Percentiles rank a stretch among this genome's conserved stretches.
Evolutionary conservation across 257 asterid species (phyloP).

Genomic region (Vinca minor): DNA sequence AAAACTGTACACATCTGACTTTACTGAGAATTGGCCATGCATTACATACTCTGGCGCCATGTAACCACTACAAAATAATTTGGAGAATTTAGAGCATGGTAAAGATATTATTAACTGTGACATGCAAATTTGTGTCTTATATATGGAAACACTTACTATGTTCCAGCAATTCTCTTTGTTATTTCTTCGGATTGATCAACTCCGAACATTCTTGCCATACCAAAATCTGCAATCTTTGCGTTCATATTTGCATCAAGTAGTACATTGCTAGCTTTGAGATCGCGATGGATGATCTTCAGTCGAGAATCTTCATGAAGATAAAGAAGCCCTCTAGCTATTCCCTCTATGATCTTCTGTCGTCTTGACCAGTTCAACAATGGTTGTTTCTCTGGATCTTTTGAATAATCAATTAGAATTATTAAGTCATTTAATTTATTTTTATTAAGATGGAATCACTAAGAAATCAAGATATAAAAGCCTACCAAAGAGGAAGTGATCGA

Average conservation of each 20-base stretch:
- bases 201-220: conserved; percentile 23
- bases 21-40: neutral
- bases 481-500: conserved; percentile 26
- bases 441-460: neutral
- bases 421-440: neutral
- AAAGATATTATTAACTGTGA: neutral
- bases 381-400: conserved; percentile 16
- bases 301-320: conserved; percentile 36
- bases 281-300: conserved; percentile 28
- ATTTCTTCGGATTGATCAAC: conserved; percentile 17
- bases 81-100: neutral
- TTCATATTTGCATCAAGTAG: conserved; percentile 27
- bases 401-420: neutral
- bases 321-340: conserved; percentile 22
- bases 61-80: conserved; percentile 5
- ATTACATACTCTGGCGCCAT: conserved; percentile 8
- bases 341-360: conserved; percentile 22
- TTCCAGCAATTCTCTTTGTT: conserved; percentile 23
- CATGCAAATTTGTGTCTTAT: neutral
- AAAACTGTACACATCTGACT: conserved; percentile 10
- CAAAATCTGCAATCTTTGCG: conserved; percentile 32
- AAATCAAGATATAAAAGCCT: neutral
- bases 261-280: conserved; percentile 31
- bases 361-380: conserved; percentile 21
- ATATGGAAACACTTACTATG: conserved; percentile 16